These are phyloP conservation scores for Cordyceps militaris DNA, from an alignment of 2,329 filamentous ascomycete species.

Conservation along the genomic window DNA sequence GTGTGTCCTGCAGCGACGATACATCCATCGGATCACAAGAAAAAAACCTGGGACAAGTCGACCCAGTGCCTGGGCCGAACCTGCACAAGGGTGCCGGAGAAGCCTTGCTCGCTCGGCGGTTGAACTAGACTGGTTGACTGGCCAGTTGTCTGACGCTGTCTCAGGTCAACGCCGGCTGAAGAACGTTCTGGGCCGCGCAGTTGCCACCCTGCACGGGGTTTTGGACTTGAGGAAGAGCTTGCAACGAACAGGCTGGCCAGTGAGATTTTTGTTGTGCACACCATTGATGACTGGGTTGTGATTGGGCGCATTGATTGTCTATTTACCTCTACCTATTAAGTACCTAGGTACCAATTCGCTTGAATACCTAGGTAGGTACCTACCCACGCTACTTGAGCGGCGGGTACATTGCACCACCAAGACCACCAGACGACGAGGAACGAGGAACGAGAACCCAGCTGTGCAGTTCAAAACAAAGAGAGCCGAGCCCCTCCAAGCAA, in stretches of 20 bases:
- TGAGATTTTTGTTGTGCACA: background rate
- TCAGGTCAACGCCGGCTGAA: background rate
- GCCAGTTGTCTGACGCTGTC: slow-evolving; percentile 1
- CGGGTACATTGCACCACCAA: background rate
- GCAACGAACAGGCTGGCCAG: background rate
- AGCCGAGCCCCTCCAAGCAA: background rate
- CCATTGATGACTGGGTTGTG: background rate
- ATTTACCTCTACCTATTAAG: background rate
- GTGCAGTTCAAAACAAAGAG: too few species aligned
- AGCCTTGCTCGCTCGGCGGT: background rate
- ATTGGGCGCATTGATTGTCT: background rate
- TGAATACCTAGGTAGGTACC: background rate
- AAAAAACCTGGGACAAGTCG: background rate
- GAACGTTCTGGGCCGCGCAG: slow-evolving; percentile 8
- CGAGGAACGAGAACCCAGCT: too few species aligned
- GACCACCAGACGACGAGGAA: background rate
- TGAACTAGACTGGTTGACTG: too few species aligned
- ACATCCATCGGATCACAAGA: slow-evolving; percentile 5
- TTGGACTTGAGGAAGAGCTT: background rate
- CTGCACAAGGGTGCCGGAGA: background rate
- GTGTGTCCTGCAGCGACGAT: slow-evolving; percentile 4
- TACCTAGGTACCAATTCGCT: background rate
- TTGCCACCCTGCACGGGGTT: slow-evolving; percentile 7
- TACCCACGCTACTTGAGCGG: background rate
- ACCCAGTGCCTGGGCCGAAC: background rate